Conservation (phyloP, 352 stramenopile genomes). For the Phytophthora pinifolia region DNA sequence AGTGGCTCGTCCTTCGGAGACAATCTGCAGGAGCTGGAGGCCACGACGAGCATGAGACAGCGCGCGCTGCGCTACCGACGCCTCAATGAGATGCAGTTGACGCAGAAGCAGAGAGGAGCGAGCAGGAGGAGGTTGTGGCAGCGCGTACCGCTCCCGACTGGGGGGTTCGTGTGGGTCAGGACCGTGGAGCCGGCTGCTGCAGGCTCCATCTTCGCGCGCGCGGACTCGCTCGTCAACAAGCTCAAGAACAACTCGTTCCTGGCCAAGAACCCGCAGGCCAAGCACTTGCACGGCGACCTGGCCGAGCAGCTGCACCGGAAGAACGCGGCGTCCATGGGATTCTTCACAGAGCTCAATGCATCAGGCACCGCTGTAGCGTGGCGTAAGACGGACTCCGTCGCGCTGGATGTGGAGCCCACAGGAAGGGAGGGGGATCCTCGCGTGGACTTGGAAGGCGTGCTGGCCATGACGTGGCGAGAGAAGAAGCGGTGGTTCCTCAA, state of each 20-base stretch:
- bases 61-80: constrained; percentile 58
- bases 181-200: constrained; percentile 32
- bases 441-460: constrained; percentile 65
- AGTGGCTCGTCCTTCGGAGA: constrained; percentile 27
- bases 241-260: constrained; percentile 62
- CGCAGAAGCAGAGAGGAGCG: constrained; percentile 61
- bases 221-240: constrained; percentile 55
- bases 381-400: constrained; percentile 51
- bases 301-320: constrained; percentile 75
- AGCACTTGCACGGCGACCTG: constrained; percentile 44
- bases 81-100: constrained; percentile 70
- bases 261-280: constrained; percentile 48
- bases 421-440: constrained; percentile 24
- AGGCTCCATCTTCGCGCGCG: constrained; percentile 23
- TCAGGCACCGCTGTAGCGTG: constrained; percentile 45
- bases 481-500: constrained; percentile 84
- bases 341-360: constrained; percentile 60
- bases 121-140: constrained; percentile 59
- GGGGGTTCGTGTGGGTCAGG: constrained; percentile 66
- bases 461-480: constrained; percentile 67
- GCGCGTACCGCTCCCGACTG: constrained; percentile 52
- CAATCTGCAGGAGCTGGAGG: constrained; percentile 27
- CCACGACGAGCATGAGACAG: constrained; percentile 45
- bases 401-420: constrained; percentile 44
- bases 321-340: constrained; percentile 69